Evolutionary conservation across 192 early-diverging fungal genomes (phyloP).

Genomic region (Entomortierella beljakovae): DNA sequence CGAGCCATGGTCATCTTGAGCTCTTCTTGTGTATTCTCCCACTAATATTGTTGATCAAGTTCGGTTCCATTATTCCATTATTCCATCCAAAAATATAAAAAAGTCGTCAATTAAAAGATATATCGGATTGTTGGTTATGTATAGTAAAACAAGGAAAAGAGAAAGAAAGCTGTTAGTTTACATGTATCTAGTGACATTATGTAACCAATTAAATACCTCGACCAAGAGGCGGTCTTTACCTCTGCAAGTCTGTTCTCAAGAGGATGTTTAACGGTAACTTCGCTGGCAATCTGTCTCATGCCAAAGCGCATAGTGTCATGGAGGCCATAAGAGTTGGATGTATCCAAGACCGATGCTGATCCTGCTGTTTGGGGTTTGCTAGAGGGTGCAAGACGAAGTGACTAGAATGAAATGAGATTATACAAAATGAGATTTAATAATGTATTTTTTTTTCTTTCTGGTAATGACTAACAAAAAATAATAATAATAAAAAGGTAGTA

Average conservation of each 20-base stretch:
- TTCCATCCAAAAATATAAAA: neutral
- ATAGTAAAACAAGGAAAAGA: neutral
- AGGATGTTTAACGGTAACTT: constrained; percentile 78
- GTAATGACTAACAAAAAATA: no score
- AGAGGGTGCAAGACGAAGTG: constrained; percentile 52
- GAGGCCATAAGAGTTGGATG: constrained; percentile 73
- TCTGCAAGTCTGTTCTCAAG: constrained; percentile 80
- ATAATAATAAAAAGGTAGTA: no score
- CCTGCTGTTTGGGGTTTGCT: constrained; percentile 36
- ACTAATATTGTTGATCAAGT: constrained; percentile 62
- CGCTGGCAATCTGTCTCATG: constrained; percentile 67
- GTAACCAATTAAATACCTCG: neutral
- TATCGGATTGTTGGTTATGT: neutral
- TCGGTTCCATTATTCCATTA: neutral
- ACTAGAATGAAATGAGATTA: constrained; percentile 14
- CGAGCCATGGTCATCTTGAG: constrained; percentile 86
- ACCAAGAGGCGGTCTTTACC: constrained; percentile 47
- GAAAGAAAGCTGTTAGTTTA: neutral
- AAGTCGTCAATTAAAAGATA: neutral
- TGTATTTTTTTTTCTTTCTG: neutral
- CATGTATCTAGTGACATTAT: no score
- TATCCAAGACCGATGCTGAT: constrained; percentile 50
- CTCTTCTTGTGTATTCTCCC: constrained; percentile 86
- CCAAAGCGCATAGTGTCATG: constrained; percentile 90
- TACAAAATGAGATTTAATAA: neutral